Base-by-base conservation (phyloP, 352 stramenopile species). In the Globisporangium acanthophoron region DNA sequence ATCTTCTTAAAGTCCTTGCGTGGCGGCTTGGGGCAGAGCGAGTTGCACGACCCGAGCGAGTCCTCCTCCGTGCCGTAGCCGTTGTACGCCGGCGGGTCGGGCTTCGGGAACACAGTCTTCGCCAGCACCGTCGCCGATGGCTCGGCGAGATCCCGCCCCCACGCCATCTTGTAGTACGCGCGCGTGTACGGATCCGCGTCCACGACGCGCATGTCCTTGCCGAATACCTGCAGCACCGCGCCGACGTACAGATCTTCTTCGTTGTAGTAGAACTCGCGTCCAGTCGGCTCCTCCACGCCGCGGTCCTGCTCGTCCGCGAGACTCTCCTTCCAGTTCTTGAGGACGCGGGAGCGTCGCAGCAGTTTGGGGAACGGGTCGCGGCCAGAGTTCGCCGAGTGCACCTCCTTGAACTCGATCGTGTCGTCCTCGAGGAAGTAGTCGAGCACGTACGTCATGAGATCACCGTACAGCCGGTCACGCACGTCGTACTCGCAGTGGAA, bases 341-440 rank as follows among this genome's bases (percentile, higher is more conserved):
- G 68, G 24, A 92, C 61, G 9, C 75, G 76, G 21, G 53, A 67
- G 50, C 85, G 81, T 33, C 74, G 80, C 29, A 95, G 70, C 31
- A 94, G 69, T 37, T 87, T 57, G n/a, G 79, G 77, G 67, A 92
- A 94, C 66, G 71, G 78, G 48, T 95, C 85, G 31, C 84, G 71
- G 1, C 87, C 88, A 24, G 87, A 93, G 59, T 96, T 96, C 13
- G 70, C 65, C 41, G 74, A 73, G n/a, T 74, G 66, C 5, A 90
- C 70, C 64, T 96, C 88, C 45, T 90, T 90, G 67, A 97, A 88
- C 65, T 97, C 85, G 57, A 96, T 73, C 54, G 85, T 94, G 64
- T 95, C 84, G 56, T 97, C 90, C 63, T 88, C 82, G 15, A 97
- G 66, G 61, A 94, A 97, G 60, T 88, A 96, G 61, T 88, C 76